Conservation (phyloP, 768 basidiomycete genomes). For the Suillus luteus region DNA sequence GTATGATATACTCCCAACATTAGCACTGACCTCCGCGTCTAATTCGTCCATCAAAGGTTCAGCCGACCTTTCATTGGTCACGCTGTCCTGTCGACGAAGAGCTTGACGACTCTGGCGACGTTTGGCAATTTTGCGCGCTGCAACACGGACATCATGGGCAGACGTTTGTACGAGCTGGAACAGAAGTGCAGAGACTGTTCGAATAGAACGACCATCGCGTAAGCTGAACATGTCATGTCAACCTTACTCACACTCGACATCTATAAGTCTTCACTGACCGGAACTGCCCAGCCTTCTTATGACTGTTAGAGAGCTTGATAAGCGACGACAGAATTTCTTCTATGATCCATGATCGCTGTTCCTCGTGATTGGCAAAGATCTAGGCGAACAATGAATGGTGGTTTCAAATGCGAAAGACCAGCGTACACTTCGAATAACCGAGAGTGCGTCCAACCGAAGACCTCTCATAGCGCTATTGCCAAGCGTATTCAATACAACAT, state of each 20-base stretch:
- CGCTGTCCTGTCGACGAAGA: slow-evolving; percentile 63
- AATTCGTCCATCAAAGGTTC: slow-evolving; percentile 66
- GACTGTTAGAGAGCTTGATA: slow-evolving; percentile 86
- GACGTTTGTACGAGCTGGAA: slow-evolving; percentile 97
- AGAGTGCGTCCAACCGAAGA: slow-evolving; percentile 78
- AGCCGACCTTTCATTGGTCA: slow-evolving; percentile 46
- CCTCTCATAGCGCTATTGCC: slow-evolving; percentile 82
- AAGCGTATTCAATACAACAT: slow-evolving; percentile 60
- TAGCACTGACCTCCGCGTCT: slow-evolving; percentile 55
- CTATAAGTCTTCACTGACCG: slow-evolving; percentile 48
- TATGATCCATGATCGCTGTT: slow-evolving; percentile 95
- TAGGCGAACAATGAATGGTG: slow-evolving; percentile 32
- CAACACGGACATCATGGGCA: slow-evolving; percentile 80
- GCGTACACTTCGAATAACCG: slow-evolving; percentile 82
- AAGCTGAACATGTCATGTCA: slow-evolving; percentile 50
- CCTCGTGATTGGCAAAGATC: slow-evolving; percentile 91
- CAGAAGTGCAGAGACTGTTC: slow-evolving; percentile 90
- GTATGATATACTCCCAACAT: not conserved
- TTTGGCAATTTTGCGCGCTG: slow-evolving; percentile 63
- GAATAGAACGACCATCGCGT: slow-evolving; percentile 87
- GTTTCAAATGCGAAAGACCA: slow-evolving; percentile 1
- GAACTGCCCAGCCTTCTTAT: slow-evolving; percentile 89
- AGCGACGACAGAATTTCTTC: slow-evolving; percentile 92
- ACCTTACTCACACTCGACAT: not conserved
- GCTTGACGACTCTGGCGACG: slow-evolving; percentile 61